These are phyloP conservation scores for Theileria parva DNA, from an alignment of 169 alveolate genomes.

Conservation along the genomic window DNA sequence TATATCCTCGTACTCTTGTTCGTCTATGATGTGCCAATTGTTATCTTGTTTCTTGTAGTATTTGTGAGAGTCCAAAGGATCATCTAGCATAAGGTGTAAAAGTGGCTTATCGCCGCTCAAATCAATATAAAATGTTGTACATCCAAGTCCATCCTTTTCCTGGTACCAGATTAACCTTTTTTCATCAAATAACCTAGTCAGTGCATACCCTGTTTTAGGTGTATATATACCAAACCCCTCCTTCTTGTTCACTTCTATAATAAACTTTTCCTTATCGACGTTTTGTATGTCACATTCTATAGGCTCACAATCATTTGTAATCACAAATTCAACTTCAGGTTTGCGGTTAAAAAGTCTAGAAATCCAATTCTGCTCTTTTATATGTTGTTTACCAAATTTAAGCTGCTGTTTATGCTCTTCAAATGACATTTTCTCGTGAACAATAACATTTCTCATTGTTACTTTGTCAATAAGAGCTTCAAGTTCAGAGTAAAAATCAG, in stretches of 20 bases:
- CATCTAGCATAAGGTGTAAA: background rate
- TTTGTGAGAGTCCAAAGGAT: conserved; percentile 7
- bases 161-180: conserved; percentile 12
- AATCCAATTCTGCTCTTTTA: background rate
- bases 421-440: conserved; percentile 9
- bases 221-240: conserved; percentile 1
- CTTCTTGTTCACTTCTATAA: conserved; percentile 1
- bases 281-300: background rate
- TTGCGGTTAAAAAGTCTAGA: background rate
- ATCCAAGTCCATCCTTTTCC: conserved; percentile 13
- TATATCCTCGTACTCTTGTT: conserved; percentile 1
- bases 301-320: background rate
- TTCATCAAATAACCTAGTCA: conserved; percentile 4
- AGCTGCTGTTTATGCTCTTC: background rate
- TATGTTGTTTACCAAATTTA: background rate
- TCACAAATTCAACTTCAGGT: background rate
- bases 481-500: background rate
- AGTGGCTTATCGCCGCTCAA: conserved; percentile 13
- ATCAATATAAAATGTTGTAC: conserved; percentile 7
- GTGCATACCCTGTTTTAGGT: background rate
- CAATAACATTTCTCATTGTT: conserved; percentile 4
- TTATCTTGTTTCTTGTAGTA: conserved; percentile 1
- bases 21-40: conserved; percentile 13
- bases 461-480: background rate
- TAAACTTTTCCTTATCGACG: background rate